These are phyloP conservation scores for Francoa sonchifolia DNA, from an alignment of 441 rosid genomes.

Conservation along the genomic window DNA sequence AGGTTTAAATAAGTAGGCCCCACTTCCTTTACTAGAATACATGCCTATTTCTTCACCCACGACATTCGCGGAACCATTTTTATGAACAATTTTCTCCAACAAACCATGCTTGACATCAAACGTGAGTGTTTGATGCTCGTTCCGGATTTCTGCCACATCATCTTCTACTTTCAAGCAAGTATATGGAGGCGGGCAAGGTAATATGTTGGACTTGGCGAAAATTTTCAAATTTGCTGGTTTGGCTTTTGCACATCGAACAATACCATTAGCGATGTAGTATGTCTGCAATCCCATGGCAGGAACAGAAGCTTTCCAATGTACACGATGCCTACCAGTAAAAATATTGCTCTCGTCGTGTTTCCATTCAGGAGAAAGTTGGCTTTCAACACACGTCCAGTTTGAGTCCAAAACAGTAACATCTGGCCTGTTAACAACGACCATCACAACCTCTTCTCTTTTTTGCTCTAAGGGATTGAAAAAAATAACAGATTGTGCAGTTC, in stretches of 20 bases:
- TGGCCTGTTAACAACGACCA: conserved; percentile 52
- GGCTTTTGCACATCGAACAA: conserved; percentile 73
- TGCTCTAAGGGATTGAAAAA: conserved; percentile 86
- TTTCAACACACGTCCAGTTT: conserved; percentile 81
- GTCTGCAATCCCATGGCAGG: conserved; percentile 85
- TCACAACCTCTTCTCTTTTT: conserved; percentile 68
- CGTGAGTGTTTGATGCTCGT: conserved; percentile 60
- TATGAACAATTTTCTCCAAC: conserved; percentile 41
- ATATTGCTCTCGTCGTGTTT: conserved; percentile 56
- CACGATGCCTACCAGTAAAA: conserved; percentile 79
- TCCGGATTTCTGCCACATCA: conserved; percentile 44
- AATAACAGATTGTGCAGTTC: conserved; percentile 62
- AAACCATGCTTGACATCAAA: conserved; percentile 54
- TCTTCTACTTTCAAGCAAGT: conserved; percentile 53
- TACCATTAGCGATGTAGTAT: conserved; percentile 70
- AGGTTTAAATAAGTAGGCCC: conserved; percentile 88
- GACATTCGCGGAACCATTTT: conserved; percentile 32
- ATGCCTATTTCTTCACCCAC: conserved; percentile 71
- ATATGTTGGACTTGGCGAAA: conserved; percentile 29
- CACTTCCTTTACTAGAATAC: conserved; percentile 69
- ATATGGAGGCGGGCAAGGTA: conserved; percentile 69
- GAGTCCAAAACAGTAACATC: conserved; percentile 73
- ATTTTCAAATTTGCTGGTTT: conserved; percentile 50
- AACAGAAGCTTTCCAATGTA: conserved; percentile 81
- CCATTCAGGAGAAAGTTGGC: conserved; percentile 89